Base-by-base conservation (phyloP, 495 filamentous ascomycete genomes). In the Neurospora sp. region DNA sequence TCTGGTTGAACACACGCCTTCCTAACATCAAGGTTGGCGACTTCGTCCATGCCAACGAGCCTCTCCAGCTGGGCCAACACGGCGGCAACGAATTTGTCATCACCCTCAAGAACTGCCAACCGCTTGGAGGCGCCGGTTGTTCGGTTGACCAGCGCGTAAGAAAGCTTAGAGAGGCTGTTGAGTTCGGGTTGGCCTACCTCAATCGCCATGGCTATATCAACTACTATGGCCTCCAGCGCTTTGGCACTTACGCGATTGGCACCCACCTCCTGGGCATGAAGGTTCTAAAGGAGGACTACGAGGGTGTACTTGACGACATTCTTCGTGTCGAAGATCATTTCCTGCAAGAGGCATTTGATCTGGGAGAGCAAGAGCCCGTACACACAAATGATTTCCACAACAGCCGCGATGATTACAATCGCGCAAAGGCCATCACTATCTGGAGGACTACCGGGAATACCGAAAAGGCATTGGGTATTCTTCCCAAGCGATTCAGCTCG, bases 211-310 rank as follows among this genome's bases (percentile, higher is more conserved):
- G 96, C 0, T 99, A 97, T 82, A 89, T 98, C 80, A 98, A 99
- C 81, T 98, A 98, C 84, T 99, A 92, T 74, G 96, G 96, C 17
- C 88, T 98, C 3, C 96, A 99, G 82, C 90, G 96, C 15, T 99
- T 99, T 76, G 96, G 96, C 34, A 92, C 93, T 4, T 94, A 94
- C 80, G 81, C 87, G 4, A 91, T 90, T 6, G 89, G 93, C 5
- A 98, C 96, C 2, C 92, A 97, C 75, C 86, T 88, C 2, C 81
- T 97, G 15, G 96, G 96, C 40, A 85, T 92, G 78, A 92, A 92
- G 78, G 92, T 99, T 71, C 88, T 99, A 1, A 87, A 92, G 76
- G 89, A 86, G 15, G 89, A 97, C 75, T 94, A 92, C 77, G 86
- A 93, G 79, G 92, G 88, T 38, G 94, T 94, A 39, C 88, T 94